These are phyloP conservation scores for Vigna unguiculata DNA, from an alignment of 306 rosid genomes.

Conservation along the genomic window DNA sequence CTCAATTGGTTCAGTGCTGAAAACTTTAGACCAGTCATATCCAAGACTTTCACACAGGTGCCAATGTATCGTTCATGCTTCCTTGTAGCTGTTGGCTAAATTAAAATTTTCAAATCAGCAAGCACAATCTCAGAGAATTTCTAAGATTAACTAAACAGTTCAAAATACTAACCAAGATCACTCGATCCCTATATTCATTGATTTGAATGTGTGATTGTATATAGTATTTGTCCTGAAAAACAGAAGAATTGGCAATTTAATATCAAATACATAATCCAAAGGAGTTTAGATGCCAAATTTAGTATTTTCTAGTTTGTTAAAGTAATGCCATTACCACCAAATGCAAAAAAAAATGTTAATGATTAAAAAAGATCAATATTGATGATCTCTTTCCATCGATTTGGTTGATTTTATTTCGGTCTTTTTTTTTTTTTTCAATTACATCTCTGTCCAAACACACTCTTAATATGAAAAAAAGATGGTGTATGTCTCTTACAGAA, in stretches of 20 bases:
- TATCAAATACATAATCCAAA: conserved; percentile 24
- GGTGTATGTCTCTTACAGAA: conserved; percentile 69
- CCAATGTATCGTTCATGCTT: conserved; percentile 79
- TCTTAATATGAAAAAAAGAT: conserved; percentile 23
- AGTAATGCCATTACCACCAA: no score
- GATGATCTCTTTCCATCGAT: no score
- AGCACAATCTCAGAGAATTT: background rate
- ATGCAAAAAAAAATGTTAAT: no score
- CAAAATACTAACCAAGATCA: conserved; percentile 68
- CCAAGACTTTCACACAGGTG: conserved; percentile 87
- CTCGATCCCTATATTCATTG: conserved; percentile 94
- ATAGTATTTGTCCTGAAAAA: conserved; percentile 80
- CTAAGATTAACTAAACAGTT: conserved; percentile 28
- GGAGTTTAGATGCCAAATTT: background rate
- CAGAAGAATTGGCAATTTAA: conserved; percentile 23
- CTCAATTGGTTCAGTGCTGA: conserved; percentile 87
- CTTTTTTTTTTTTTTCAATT: no score
- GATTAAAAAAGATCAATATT: no score
- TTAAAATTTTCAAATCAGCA: conserved; percentile 42
- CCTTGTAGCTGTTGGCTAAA: conserved; percentile 77
- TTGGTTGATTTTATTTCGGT: no score
- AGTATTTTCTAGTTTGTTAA: no score
- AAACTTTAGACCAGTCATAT: conserved; percentile 92
- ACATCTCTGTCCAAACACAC: no score
- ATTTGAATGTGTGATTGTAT: conserved; percentile 94